Evolutionary conservation across 495 filamentous ascomycete species (phyloP).

Genomic region (Rhizodiscina lignyota): DNA sequence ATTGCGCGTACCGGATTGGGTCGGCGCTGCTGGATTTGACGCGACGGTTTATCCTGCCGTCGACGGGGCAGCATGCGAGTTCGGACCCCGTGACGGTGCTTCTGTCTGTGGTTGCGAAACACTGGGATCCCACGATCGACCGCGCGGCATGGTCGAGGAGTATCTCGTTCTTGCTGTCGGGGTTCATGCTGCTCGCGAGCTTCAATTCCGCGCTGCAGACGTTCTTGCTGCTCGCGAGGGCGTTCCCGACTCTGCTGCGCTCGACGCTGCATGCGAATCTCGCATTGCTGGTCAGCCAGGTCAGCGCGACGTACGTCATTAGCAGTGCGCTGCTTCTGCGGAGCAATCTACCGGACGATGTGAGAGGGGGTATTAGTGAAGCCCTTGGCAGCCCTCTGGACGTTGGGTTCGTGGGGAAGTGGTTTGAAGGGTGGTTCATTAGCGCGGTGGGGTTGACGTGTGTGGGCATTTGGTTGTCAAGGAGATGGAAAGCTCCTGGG

Average conservation of each 20-base stretch:
- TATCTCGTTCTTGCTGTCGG: constrained; percentile 62
- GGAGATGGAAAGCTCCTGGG: constrained; percentile 34
- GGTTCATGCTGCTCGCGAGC: constrained; percentile 59
- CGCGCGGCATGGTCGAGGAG: constrained; percentile 56
- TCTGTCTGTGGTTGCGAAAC: constrained; percentile 51
- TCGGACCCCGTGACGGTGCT: constrained; percentile 66
- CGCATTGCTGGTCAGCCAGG: constrained; percentile 55
- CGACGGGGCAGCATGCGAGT: constrained; percentile 31
- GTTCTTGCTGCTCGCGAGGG: constrained; percentile 53
- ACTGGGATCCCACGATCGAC: constrained; percentile 57
- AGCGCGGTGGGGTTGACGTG: constrained; percentile 42
- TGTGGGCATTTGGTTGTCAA: constrained; percentile 49
- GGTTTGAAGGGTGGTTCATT: constrained; percentile 76
- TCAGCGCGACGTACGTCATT: constrained; percentile 67
- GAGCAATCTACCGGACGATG: constrained; percentile 53
- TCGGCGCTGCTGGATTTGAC: constrained; percentile 47
- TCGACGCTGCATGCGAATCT: constrained; percentile 42
- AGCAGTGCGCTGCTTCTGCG: constrained; percentile 54
- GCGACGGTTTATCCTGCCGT: constrained; percentile 33
- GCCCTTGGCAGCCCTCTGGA: constrained; percentile 54
- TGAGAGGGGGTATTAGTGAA: constrained; percentile 52
- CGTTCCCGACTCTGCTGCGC: constrained; percentile 46
- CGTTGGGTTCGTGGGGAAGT: constrained; percentile 57
- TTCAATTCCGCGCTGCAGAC: constrained; percentile 64
- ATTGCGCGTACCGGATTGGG: constrained; percentile 60